phyloP scores from a whole-genome alignment of 139 green algal species.

The Spirogloea muscicola region DNA sequence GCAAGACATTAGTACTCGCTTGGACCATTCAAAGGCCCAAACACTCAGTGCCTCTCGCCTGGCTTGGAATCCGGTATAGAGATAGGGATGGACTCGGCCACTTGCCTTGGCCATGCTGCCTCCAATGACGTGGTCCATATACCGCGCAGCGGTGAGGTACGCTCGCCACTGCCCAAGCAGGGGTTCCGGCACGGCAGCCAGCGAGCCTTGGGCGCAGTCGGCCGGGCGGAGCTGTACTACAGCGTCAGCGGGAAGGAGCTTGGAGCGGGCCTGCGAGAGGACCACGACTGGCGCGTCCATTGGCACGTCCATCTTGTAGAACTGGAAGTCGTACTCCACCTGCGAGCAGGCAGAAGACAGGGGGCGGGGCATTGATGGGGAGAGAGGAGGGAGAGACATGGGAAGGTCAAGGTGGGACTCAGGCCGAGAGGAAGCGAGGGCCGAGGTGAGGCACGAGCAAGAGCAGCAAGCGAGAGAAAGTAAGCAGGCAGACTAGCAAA shows the following conservation, averaged over 20 bases:
- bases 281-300: constrained; percentile 16
- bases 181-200: not conserved
- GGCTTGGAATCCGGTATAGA: not conserved
- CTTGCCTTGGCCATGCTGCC: constrained; percentile 22
- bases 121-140: constrained; percentile 29
- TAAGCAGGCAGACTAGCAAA: too few relatives aligned
- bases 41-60: not conserved
- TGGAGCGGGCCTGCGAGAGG: constrained; percentile 19
- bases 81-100: not conserved
- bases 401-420: too few relatives aligned
- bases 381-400: too few relatives aligned
- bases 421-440: too few relatives aligned
- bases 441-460: too few relatives aligned
- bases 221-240: constrained; percentile 6
- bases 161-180: constrained; percentile 7
- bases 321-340: constrained; percentile 53
- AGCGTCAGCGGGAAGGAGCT: constrained; percentile 32
- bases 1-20: not conserved
- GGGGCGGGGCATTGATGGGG: too few relatives aligned
- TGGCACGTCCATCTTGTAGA: constrained; percentile 39
- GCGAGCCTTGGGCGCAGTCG: not conserved
- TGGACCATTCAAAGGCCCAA: too few relatives aligned
- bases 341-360: too few relatives aligned
- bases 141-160: constrained; percentile 13
- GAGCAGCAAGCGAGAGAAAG: too few relatives aligned